These are phyloP conservation scores for Myriosclerotinia curreyana DNA, from an alignment of 2,329 filamentous ascomycete genomes.

Conservation along the genomic window DNA sequence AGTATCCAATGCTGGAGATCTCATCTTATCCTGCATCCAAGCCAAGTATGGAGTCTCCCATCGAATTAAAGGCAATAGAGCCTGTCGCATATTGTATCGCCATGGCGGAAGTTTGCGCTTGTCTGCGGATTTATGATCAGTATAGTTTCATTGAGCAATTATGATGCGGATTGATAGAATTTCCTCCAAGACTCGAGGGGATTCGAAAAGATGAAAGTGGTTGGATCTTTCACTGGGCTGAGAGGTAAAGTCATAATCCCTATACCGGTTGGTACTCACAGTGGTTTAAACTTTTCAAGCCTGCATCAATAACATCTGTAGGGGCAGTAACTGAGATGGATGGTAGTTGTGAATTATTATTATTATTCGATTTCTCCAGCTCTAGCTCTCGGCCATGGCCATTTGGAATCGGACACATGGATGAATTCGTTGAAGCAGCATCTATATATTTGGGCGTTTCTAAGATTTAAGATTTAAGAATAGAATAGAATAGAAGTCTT, in stretches of 20 bases:
- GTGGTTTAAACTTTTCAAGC: slow-evolving; percentile 75
- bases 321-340: slow-evolving; percentile 34
- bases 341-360: slow-evolving; percentile 31
- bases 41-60: slow-evolving; percentile 96
- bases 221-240: too few relatives aligned
- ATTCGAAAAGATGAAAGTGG: not conserved
- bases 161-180: not conserved
- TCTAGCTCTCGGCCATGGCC: slow-evolving; percentile 38
- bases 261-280: slow-evolving; percentile 58
- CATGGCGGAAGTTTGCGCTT: slow-evolving; percentile 79
- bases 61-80: slow-evolving; percentile 79
- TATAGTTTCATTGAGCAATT: slow-evolving; percentile 2
- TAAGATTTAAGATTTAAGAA: too few relatives aligned
- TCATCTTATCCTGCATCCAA: slow-evolving; percentile 74
- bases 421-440: slow-evolving; percentile 36
- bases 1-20: slow-evolving; percentile 82
- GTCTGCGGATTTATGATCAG: slow-evolving; percentile 51
- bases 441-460: slow-evolving; percentile 27
- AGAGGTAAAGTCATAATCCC: slow-evolving; percentile 5
- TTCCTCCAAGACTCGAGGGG: not conserved
- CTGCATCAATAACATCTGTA: slow-evolving; percentile 59
- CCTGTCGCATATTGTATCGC: slow-evolving; percentile 82
- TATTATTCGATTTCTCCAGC: slow-evolving; percentile 36
- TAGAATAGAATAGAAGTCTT: not conserved
- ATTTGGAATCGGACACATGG: slow-evolving; percentile 39